These are phyloP conservation scores for Borovskyia barvae DNA, from an alignment of 208 protist species.

Conservation along the genomic window DNA sequence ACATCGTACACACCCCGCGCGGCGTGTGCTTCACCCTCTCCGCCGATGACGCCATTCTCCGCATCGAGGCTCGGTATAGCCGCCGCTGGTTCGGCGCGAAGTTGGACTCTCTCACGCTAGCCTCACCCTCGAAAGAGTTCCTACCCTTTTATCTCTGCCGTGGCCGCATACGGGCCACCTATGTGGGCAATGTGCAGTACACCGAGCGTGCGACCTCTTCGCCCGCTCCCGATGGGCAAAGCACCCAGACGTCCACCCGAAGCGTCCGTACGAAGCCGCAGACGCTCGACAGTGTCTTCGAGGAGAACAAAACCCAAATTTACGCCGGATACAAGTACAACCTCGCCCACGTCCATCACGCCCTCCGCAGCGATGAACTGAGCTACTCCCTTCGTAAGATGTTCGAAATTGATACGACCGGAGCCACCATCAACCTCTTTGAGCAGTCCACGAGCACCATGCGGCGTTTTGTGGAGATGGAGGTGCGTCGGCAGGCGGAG, in stretches of 20 bases:
- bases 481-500: slow-evolving; percentile 50
- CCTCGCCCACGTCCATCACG: slow-evolving; percentile 68
- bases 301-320: slow-evolving; percentile 73
- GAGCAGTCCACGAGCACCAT: slow-evolving; percentile 82
- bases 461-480: slow-evolving; percentile 49
- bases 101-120: slow-evolving; percentile 52
- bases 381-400: slow-evolving; percentile 59
- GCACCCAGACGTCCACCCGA: slow-evolving; percentile 20
- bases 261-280: slow-evolving; percentile 47
- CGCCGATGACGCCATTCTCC: slow-evolving; percentile 42
- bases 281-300: slow-evolving; percentile 60
- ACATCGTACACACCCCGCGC: slow-evolving; percentile 67
- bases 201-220: slow-evolving; percentile 16
- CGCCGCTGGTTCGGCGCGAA: slow-evolving; percentile 68
- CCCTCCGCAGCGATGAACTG: slow-evolving; percentile 54
- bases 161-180: slow-evolving; percentile 52
- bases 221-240: slow-evolving; percentile 22
- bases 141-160: slow-evolving; percentile 86
- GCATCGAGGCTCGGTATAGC: slow-evolving; percentile 55
- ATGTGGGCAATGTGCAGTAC: slow-evolving; percentile 56
- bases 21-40: slow-evolving; percentile 64
- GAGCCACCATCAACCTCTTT: slow-evolving; percentile 81
- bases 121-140: slow-evolving; percentile 72
- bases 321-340: slow-evolving; percentile 93
- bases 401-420: slow-evolving; percentile 53